Evolutionary conservation across 2,329 filamentous ascomycete genomes (phyloP).

Genomic region (Aspergillus caelatus): DNA sequence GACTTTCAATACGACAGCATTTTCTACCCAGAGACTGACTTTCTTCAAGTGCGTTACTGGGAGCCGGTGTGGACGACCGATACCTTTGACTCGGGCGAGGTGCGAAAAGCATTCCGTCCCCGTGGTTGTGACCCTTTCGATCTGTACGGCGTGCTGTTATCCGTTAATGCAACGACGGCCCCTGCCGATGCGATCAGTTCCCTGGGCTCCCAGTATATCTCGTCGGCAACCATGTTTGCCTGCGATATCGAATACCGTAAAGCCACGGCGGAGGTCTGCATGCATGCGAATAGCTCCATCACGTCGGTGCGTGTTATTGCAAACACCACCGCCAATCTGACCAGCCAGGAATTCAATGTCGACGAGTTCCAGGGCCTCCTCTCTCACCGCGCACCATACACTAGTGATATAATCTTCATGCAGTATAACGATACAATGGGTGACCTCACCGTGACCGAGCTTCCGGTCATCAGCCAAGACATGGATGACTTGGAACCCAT

Average conservation of each 20-base stretch:
- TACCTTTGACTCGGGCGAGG: constrained; percentile 12
- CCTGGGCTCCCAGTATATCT: constrained; percentile 21
- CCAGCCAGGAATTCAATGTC: constrained; percentile 30
- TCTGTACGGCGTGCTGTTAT: constrained; percentile 37
- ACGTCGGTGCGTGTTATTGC: constrained; percentile 25
- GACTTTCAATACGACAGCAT: constrained; percentile 35
- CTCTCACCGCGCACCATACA: constrained; percentile 34
- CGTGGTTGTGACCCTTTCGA: constrained; percentile 34
- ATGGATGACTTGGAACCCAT: constrained; percentile 34
- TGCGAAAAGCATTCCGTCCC: constrained; percentile 26
- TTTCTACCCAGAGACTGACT: constrained; percentile 32
- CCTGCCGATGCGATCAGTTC: constrained; percentile 12
- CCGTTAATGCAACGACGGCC: constrained; percentile 28
- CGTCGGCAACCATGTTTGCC: constrained; percentile 34
- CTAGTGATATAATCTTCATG: constrained; percentile 38
- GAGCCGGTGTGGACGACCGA: constrained; percentile 29
- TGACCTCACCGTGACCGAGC: constrained; percentile 30
- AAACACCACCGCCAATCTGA: constrained; percentile 24
- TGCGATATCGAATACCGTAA: constrained; percentile 35
- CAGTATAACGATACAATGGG: constrained; percentile 31
- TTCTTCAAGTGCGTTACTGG: constrained; percentile 39
- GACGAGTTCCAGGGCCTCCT: constrained; percentile 35
- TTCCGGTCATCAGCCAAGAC: constrained; percentile 36
- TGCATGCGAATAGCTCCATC: constrained; percentile 41
- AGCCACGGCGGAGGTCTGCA: constrained; percentile 30